Evolutionary conservation across 129 eudicot species (phyloP), one percentile per base, ranked within the genome.

Genomic region (Pseudognaphalium luteoalbum): DNA sequence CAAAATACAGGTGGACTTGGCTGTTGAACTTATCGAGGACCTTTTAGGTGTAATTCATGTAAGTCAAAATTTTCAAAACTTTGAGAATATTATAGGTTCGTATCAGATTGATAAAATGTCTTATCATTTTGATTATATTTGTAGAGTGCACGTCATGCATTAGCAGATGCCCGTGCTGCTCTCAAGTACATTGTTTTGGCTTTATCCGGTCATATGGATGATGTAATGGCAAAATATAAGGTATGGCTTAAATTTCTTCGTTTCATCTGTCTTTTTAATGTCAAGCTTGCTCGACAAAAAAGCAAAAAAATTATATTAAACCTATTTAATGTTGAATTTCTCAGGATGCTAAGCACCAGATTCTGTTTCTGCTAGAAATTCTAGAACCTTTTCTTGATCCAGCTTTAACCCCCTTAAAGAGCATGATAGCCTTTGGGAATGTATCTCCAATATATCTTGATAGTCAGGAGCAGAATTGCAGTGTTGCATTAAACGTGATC

Each of bases 21-120:
- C 97, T 71, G 66, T 93, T 77, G 98, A 93, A 86, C 98, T 93
- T 76, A 72, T 90, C 32, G 97, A 90, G 82, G 98, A 93, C 79
- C 97, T 93, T 82, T 74, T 93, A 78, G 92, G 92, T 82, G 96
- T 87, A 47, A 87, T 93, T 70, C 98, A 90, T 89, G 98, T 93
- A 75, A 68, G 74, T 72, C 39, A 33, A 28, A 20, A 33, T 76
- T 28, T 76, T 20, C 32, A 52, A 61, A 60, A 32, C 30, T 9
- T 33, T 12, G 25, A 25, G 20, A 41, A 41, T 22, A 11, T 64
- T 10, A 8, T 1, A 61, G 32, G 19, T 16, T 29, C 52, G 34
- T 25, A 42, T 62, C 33, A 17, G 71, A 25, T 62, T 61, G 16
- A 29, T 19, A 19, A 61, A 44, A 75, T 78, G 20, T 56, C 11